Conservation (phyloP, 1,139 yeast species). For the Spencermartinsiella ligniputridi region DNA sequence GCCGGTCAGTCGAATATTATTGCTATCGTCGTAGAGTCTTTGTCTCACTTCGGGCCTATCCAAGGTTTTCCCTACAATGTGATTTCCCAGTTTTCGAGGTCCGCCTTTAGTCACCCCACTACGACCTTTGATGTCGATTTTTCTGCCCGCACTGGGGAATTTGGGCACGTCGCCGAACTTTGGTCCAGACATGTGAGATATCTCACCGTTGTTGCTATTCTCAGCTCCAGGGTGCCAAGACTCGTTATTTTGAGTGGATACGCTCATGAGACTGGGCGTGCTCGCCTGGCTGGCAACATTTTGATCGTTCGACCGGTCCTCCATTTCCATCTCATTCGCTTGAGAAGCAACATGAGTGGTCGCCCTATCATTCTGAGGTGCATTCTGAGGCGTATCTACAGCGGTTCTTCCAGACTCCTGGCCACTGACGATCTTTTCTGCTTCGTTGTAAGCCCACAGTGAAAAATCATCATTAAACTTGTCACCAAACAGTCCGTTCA, state of each 20-base stretch:
- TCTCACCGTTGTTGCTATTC: too few relatives aligned
- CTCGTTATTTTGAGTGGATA: too few relatives aligned
- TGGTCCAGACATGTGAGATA: too few relatives aligned
- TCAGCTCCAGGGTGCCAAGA: too few relatives aligned
- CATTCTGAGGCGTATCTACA: background rate
- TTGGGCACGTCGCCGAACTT: background rate
- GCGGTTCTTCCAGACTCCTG: too few relatives aligned
- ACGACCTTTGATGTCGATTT: background rate
- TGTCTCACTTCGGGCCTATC: background rate
- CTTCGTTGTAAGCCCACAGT: constrained; percentile 52
- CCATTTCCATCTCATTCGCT: too few relatives aligned
- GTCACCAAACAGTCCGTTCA: constrained; percentile 61
- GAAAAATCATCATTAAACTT: constrained; percentile 50
- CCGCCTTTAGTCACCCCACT: background rate
- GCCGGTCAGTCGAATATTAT: background rate
- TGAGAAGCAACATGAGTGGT: background rate
- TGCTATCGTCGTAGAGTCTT: background rate
- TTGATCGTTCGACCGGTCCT: too few relatives aligned
- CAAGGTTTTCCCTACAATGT: background rate
- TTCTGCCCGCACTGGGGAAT: background rate
- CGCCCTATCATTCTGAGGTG: background rate
- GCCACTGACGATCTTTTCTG: constrained; percentile 19
- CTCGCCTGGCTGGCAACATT: too few relatives aligned
- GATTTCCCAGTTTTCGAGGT: background rate
- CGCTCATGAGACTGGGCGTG: too few relatives aligned